phyloP scores from a whole-genome alignment of 306 rosid species.

The Fragaria vesca region DNA sequence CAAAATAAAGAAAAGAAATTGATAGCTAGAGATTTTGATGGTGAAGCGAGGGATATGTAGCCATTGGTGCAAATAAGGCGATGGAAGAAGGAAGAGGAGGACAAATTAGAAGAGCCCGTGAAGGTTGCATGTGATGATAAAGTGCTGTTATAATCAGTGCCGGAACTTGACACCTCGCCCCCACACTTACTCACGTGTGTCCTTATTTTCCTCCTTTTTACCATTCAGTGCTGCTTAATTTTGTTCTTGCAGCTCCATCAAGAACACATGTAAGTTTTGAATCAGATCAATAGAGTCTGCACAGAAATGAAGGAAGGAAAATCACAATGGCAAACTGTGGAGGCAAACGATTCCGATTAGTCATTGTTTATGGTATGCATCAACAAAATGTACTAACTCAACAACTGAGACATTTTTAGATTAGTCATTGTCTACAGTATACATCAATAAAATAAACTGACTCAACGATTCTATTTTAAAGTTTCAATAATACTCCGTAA shows the following conservation, averaged over 20 bases:
- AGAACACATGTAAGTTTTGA: neutral
- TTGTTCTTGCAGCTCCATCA: neutral
- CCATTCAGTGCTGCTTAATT: constrained; percentile 20
- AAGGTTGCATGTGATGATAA: constrained; percentile 91
- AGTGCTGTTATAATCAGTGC: constrained; percentile 89
- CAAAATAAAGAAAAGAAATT: constrained; percentile 5
- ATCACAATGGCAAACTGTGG: neutral
- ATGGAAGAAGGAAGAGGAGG: constrained; percentile 29
- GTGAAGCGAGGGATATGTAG: constrained; percentile 17
- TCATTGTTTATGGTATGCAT: neutral
- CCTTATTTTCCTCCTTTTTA: constrained; percentile 27
- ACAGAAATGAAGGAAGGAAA: neutral
- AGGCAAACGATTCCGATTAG: neutral
- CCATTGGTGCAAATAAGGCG: constrained; percentile 24
- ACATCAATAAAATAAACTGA: neutral
- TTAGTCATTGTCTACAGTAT: neutral
- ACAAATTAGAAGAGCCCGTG: constrained; percentile 79
- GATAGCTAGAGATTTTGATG: neutral
- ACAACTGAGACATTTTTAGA: too few species aligned
- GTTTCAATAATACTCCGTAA: neutral
- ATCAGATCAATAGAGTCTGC: neutral
- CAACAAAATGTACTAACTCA: too few species aligned
- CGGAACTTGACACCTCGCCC: constrained; percentile 57
- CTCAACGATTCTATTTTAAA: neutral
- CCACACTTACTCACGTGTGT: constrained; percentile 93